Conservation (phyloP, 2,329 filamentous ascomycete genomes). For the Cladophialophora bantiana region DNA sequence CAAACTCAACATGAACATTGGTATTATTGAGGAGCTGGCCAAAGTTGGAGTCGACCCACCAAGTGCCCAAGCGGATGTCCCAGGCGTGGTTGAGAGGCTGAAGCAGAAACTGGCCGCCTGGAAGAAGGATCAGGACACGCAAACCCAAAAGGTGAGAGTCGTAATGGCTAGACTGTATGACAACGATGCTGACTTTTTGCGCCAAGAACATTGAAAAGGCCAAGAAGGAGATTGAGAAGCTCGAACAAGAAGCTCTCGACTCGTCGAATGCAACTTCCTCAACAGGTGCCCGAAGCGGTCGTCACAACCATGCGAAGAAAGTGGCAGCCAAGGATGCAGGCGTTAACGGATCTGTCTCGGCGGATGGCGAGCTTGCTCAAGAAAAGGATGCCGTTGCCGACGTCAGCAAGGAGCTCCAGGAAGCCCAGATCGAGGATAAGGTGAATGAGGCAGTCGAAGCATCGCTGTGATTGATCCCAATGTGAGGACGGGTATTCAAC, state of each 20-base stretch:
- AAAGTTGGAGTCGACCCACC: conserved; percentile 87
- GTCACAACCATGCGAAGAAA: conserved; percentile 62
- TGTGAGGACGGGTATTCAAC: not conserved
- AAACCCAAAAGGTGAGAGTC: conserved; percentile 84
- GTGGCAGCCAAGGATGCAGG: conserved; percentile 58
- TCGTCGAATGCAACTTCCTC: conserved; percentile 56
- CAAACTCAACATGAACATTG: conserved; percentile 82
- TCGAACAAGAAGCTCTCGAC: conserved; percentile 74
- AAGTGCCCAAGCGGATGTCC: conserved; percentile 82
- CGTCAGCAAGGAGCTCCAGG: conserved; percentile 66
- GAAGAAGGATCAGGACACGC: conserved; percentile 86
- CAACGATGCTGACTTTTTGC: conserved; percentile 26
- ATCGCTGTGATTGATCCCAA: conserved; percentile 6
- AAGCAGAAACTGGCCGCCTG: conserved; percentile 89
- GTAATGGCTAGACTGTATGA: not conserved
- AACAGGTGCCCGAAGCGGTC: conserved; percentile 47
- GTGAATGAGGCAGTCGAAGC: conserved; percentile 27
- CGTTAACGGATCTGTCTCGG: conserved; percentile 59
- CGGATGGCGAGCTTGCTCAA: conserved; percentile 62
- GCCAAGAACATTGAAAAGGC: conserved; percentile 93
- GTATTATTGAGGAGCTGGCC: conserved; percentile 87
- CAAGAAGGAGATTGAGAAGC: conserved; percentile 89
- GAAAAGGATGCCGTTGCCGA: conserved; percentile 67
- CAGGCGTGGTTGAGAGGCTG: conserved; percentile 82
- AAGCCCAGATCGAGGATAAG: conserved; percentile 65